Evolutionary conservation across 2,329 filamentous ascomycete genomes (phyloP).

Genomic region (Phyllosticta paracitricarpa): DNA sequence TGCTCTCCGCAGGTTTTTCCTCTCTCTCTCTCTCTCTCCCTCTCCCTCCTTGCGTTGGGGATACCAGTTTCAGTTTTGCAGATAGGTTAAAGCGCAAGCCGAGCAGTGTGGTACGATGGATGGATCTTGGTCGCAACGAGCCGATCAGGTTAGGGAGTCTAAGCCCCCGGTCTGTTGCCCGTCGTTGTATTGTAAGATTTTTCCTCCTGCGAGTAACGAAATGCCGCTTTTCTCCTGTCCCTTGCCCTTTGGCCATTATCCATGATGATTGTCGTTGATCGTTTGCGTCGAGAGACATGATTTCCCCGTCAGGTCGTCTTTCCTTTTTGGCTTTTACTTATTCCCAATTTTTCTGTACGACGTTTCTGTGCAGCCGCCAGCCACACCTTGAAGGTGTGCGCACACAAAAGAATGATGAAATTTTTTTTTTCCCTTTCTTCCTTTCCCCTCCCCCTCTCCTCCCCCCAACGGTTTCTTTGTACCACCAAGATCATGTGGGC

Average conservation of each 20-base stretch:
- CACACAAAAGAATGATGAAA: neutral
- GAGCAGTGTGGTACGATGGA: neutral
- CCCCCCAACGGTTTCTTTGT: neutral
- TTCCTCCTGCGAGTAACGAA: neutral
- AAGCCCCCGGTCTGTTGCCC: neutral
- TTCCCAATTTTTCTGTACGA: neutral
- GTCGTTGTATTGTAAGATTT: neutral
- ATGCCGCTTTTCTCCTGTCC: neutral
- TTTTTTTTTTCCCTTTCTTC: neutral
- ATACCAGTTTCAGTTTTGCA: neutral
- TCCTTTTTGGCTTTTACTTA: no score
- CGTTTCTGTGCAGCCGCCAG: no score
- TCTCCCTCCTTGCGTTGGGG: neutral
- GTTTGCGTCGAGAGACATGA: no score
- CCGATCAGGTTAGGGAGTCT: no score
- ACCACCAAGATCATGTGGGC: no score
- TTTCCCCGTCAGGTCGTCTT: no score
- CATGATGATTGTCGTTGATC: neutral
- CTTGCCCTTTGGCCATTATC: neutral
- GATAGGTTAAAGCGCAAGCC: neutral
- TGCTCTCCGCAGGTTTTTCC: neutral
- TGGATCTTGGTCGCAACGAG: neutral
- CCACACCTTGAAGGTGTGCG: no score
- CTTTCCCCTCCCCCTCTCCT: neutral
- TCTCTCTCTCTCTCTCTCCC: neutral